Evolutionary conservation across 2,329 filamentous ascomycete species (phyloP), one percentile per base, ranked within the genome.

Genomic region (Microcyclospora pomicola): DNA sequence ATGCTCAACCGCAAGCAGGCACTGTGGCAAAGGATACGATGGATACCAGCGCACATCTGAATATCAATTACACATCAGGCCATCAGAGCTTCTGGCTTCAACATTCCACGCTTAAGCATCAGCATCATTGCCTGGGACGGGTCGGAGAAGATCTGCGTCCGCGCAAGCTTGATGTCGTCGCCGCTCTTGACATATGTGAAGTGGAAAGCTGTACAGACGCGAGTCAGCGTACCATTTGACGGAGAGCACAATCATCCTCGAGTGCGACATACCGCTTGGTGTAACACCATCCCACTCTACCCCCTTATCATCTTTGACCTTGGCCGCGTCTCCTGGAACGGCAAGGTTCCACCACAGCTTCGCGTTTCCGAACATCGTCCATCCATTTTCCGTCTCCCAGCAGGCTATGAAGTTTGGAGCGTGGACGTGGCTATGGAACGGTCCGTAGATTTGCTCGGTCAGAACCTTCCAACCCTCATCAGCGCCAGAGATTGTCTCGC

Each of bases 341-440:
- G 39, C 41, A 7, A 53, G 30, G 12, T 47, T 45, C 38, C 44
- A 51, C 29, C 37, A 49, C 2, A 49, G 16, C 14, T 38, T 47
- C 15, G 50, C 52, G 9, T 47, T 33, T 11, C 46, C 52, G 14
- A 45, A 41, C 50, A 52, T 51, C 19, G 41, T 37, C 48, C 49
- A 54, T 2, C 49, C 49, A 13, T 46, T 39, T 2, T 44, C 46
- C 9, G 44, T 50, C 28, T 53, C 43, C 40, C 45, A 49, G 24
- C 31, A 38, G 9, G 47, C 19, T 11, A 49, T 29, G 28, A 45
- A 45, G 3, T 13, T 35, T 6, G 49, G 45, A 19, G 49, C 43
- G 32, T 55, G 51, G n/a, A 40, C 33, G 32, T 49, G 44, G 12
- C 36, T 42, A 9, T 38, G 34, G 42, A 55, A 54, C 2, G 46